A percentile compares a stretch with the other conserved stretches of the same genome.
These are phyloP conservation scores for Wickerhamiella kurtzmanii DNA, from an alignment of 805 yeast species.

Conservation along the genomic window DNA sequence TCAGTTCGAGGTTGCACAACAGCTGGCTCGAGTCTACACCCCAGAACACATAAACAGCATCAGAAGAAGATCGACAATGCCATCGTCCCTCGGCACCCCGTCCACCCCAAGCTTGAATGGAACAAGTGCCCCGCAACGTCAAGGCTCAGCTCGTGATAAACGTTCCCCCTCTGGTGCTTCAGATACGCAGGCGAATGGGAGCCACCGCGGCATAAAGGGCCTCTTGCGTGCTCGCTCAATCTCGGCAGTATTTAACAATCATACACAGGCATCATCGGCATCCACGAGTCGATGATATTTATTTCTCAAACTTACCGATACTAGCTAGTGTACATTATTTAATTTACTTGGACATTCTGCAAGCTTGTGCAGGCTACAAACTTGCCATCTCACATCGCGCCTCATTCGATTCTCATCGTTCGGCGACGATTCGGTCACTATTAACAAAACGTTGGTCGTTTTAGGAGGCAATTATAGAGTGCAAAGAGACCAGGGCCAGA, in stretches of 20 bases:
- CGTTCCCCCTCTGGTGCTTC: neutral
- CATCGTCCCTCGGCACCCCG: neutral
- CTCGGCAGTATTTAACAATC: neutral
- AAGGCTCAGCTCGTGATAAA: neutral
- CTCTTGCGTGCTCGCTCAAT: neutral
- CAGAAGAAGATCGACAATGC: conserved; percentile 2
- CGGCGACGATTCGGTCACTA: too few species aligned
- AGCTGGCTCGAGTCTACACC: conserved; percentile 16
- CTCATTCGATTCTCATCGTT: too few species aligned
- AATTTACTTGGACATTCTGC: neutral
- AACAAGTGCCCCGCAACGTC: neutral
- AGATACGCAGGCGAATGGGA: neutral
- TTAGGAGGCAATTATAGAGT: too few species aligned
- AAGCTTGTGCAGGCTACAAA: too few species aligned
- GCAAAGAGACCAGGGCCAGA: too few species aligned
- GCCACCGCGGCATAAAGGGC: neutral
- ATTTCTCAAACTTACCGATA: too few species aligned
- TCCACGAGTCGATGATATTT: neutral
- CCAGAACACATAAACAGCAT: neutral
- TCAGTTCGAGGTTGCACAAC: conserved; percentile 22
- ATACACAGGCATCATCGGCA: neutral
- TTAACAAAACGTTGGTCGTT: too few species aligned
- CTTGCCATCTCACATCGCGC: too few species aligned
- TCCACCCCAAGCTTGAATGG: neutral
- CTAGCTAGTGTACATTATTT: too few species aligned